phyloP scores from a whole-genome alignment of 192 early-diverging fungal species.

The Backusella mclennaniae region DNA sequence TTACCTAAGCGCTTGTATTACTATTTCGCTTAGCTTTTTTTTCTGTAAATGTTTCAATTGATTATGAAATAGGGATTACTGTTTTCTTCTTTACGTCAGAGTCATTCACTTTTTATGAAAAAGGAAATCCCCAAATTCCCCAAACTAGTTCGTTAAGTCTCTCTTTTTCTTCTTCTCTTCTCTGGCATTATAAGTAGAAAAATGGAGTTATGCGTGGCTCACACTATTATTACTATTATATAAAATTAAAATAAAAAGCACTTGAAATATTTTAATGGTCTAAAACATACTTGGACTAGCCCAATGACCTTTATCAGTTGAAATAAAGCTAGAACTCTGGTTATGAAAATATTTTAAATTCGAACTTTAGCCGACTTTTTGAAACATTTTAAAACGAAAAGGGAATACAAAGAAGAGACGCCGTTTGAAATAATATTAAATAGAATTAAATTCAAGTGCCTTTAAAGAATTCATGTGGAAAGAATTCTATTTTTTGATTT shows the following conservation, averaged over 20 bases:
- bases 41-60: neutral
- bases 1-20: neutral
- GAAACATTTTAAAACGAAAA: neutral
- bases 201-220: neutral
- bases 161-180: neutral
- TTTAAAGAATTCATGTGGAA: neutral
- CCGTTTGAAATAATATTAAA: neutral
- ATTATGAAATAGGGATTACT: neutral
- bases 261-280: neutral
- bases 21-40: neutral
- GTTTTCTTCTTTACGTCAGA: neutral
- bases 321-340: neutral
- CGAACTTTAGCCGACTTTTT: neutral
- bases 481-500: conserved; percentile 2
- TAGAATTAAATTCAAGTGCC: neutral
- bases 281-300: neutral
- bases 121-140: too few relatives aligned
- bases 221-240: neutral
- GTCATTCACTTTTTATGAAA: neutral
- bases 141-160: neutral
- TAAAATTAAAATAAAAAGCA: neutral
- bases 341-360: neutral
- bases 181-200: neutral
- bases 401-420: neutral
- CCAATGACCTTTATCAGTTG: neutral